Base-by-base conservation (phyloP, 2,329 filamentous ascomycete species). In the Cordyceps militaris region DNA sequence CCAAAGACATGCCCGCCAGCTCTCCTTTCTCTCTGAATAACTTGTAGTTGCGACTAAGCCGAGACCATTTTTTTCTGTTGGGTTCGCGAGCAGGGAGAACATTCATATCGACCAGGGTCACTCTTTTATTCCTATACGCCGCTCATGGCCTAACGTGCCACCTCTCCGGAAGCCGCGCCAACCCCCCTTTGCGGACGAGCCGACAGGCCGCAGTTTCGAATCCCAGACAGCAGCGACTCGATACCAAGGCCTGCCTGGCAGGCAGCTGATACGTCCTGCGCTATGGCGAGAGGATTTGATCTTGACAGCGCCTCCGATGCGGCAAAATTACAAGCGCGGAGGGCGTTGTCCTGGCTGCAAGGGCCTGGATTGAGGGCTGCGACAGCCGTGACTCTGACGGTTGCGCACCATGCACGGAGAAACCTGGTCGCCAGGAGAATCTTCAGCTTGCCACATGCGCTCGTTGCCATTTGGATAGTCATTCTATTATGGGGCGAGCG, bases 401-500 rank as follows among this genome's bases (percentile, higher is more conserved):
- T 62, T 19, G 56, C 63, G 47, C 65, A 66, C 49, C 66, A 66
- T 34, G 38, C 72, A 43, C 64, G 66, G 5, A 63, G 63, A 65
- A 83, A 83, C 64, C 63, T 84, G 66, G 73, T 74, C 34, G 67
- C 74, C 23, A 73, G 75, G 46, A 76, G 81, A n/a, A 63, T 85
- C 28, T 64, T 86, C 50, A 85, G 78, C 73, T 77, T 91, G 57
- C 81, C 84, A 36, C 87, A 89, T 68, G 70, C 86, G 16, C 70
- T 96, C 62, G 83, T 89, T 19, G 68, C 82, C 13, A 59, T 92
- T 47, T 99, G 94, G 93, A 66, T 91, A 42, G 70, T 89, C 23
- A 79, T 88, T 21, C 66, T 99, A 61, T 83, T 94, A 63, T 94
- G 89, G 84, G 91, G 93, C 1, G 94, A 99, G 75, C 79, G 88